These are phyloP conservation scores for Crepidotus variabilis DNA, from an alignment of 768 basidiomycete species.

Conservation along the genomic window DNA sequence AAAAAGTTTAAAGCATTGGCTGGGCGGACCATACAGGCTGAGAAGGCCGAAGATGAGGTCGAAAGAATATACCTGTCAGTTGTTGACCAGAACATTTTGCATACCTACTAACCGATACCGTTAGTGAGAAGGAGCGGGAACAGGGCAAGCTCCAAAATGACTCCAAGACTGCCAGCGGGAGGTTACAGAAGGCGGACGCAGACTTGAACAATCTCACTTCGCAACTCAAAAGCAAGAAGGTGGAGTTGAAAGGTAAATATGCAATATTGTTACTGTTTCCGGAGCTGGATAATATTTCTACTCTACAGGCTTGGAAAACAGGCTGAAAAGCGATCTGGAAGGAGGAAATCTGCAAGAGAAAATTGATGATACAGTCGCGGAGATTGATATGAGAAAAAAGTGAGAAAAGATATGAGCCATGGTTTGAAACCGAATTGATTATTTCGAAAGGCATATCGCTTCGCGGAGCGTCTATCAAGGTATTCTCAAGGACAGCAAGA, in stretches of 20 bases:
- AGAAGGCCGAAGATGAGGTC: constrained; percentile 73
- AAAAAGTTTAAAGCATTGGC: constrained; percentile 62
- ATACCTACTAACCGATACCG: neutral
- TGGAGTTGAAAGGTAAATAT: constrained; percentile 56
- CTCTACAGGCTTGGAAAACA: constrained; percentile 44
- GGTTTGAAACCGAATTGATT: constrained; percentile 1
- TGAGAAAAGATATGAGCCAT: constrained; percentile 20
- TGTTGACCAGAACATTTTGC: neutral
- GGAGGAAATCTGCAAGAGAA: constrained; percentile 40
- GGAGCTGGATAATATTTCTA: neutral
- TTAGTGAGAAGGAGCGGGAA: constrained; percentile 69
- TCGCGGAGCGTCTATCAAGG: constrained; percentile 44
- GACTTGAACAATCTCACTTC: constrained; percentile 55
- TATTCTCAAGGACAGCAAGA: constrained; percentile 54
- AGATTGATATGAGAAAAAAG: constrained; percentile 43
- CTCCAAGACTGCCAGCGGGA: constrained; percentile 44
- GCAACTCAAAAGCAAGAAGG: constrained; percentile 58
- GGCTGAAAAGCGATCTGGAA: constrained; percentile 36
- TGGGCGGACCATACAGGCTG: constrained; percentile 53
- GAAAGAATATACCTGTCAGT: constrained; percentile 57
- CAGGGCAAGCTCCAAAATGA: constrained; percentile 43
- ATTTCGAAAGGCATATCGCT: constrained; percentile 25
- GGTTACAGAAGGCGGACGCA: constrained; percentile 61
- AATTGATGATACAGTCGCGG: constrained; percentile 39
- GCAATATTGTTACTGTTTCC: neutral